Percentiles rank a stretch among this genome's conserved stretches.
Evolutionary conservation across 176 grass and related monocot species (phyloP).

Genomic region (Secale cereale): DNA sequence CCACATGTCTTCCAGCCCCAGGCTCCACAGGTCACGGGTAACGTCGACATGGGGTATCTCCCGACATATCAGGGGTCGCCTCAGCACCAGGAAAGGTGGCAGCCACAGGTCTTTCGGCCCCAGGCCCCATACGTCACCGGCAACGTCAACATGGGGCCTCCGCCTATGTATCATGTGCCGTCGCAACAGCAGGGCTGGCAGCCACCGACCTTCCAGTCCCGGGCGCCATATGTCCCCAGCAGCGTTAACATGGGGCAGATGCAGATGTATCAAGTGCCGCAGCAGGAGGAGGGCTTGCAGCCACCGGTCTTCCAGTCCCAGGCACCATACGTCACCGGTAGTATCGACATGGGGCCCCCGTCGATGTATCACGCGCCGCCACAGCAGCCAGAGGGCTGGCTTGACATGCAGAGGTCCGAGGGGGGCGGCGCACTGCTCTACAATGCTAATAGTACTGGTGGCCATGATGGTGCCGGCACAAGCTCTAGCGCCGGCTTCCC

Average conservation of each 20-base stretch:
- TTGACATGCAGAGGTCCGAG: neutral
- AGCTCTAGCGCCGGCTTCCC: neutral
- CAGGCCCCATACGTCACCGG: neutral
- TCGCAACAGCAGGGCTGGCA: neutral
- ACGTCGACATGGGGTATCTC: neutral
- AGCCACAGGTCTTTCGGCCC: neutral
- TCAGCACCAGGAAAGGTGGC: too few species aligned
- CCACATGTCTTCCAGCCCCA: neutral
- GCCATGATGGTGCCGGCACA: neutral
- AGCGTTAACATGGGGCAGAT: neutral
- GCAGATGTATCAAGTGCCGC: neutral
- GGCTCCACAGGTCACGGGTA: neutral
- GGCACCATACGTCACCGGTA: too few species aligned
- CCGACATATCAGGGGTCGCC: too few species aligned
- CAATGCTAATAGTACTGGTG: neutral
- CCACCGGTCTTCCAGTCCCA: too few species aligned
- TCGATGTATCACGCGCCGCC: too few species aligned
- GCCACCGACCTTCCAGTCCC: neutral
- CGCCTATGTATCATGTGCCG: neutral
- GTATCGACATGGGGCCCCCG: neutral
- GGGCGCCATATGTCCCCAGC: too few species aligned
- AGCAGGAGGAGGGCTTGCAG: neutral
- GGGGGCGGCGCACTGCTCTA: neutral
- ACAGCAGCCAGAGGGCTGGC: too few species aligned
- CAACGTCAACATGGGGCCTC: neutral